These are phyloP conservation scores for Pascua guehoae DNA, from an alignment of 1,284 basidiomycete genomes.

Conservation along the genomic window DNA sequence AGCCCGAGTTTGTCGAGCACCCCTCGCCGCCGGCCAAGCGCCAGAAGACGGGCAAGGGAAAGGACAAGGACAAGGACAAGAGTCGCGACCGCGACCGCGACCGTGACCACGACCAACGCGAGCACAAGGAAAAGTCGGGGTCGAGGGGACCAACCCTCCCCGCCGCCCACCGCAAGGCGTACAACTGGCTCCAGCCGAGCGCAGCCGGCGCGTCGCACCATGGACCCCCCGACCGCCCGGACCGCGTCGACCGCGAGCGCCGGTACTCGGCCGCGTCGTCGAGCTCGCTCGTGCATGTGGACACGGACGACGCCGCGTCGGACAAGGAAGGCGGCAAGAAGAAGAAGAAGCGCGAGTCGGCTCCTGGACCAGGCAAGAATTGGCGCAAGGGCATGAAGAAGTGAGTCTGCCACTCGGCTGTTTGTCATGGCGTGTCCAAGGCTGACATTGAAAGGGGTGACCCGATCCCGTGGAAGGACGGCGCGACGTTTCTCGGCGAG, in stretches of 20 bases:
- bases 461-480: conserved; percentile 27
- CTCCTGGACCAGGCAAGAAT: conserved; percentile 34
- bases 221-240: conserved; percentile 34
- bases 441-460: conserved; percentile 21
- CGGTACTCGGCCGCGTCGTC: background rate
- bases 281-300: background rate
- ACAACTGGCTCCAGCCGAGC: conserved; percentile 42
- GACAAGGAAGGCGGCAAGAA: conserved; percentile 10
- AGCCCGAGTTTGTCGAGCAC: conserved; percentile 1
- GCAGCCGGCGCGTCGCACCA: conserved; percentile 37
- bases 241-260: conserved; percentile 4
- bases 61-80: background rate
- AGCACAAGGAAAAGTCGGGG: conserved; percentile 1
- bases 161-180: conserved; percentile 31
- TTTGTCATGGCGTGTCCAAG: too few species aligned
- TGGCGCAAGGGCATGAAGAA: conserved; percentile 44
- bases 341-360: conserved; percentile 19
- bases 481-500: conserved; percentile 15
- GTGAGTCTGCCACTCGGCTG: conserved; percentile 21
- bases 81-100: background rate
- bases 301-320: background rate
- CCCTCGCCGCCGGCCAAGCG: conserved; percentile 14
- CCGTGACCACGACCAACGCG: background rate
- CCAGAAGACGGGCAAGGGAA: conserved; percentile 5
- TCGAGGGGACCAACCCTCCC: conserved; percentile 7